Base-by-base conservation (phyloP, 2,329 filamentous ascomycete genomes). In the Colletotrichum lupini region DNA sequence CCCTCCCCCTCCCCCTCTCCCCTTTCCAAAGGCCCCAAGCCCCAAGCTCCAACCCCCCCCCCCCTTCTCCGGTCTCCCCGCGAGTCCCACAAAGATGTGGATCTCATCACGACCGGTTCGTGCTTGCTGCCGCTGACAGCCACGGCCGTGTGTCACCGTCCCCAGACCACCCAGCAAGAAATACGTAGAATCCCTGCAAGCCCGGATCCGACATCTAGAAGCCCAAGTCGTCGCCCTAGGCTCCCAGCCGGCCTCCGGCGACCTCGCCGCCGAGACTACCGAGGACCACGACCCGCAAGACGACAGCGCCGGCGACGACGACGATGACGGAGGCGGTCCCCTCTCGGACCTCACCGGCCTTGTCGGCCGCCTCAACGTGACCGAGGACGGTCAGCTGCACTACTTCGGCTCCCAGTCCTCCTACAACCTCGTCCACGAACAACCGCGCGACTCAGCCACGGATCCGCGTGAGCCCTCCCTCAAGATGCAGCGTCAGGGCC, bases 361-460 rank as follows among this genome's bases (percentile, higher is more conserved):
- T 1, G 58, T 76, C 3, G 68, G 68, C 4, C 68, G 57, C 24
- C 68, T 72, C 5, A 72, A 68, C 35, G 59, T 78, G 22, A 72
- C 35, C 2, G 75, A 76, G 2, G 75, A 77, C 24, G 77, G 78
- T 6, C 75, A 78, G 49, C 35, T 79, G 19, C 77, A 76, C 42
- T 78, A 76, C 28, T 78, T 79, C 46, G 77, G 77, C 12, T 77
- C 77, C 1, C 77, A 77, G 30, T 77, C 76, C 56, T 76, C 74
- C 1, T 78, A 74, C 26, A 74, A 78, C 14, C 73, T 79, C 8
- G 63, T 75, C 5, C 64, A 49, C 11, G 62, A 74, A 42, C 66
- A 46, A 0, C n/a, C 57, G 3, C 42, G 30, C 8, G 63, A 37
- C 42, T 4, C 42, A 8, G 5, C 42, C 3, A 37, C 32, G 30